A percentile compares a stretch with the other conserved stretches of the same genome.
These are phyloP conservation scores for Oryza glumipatula DNA, from an alignment of 176 grass and related monocot genomes.

Conservation along the genomic window DNA sequence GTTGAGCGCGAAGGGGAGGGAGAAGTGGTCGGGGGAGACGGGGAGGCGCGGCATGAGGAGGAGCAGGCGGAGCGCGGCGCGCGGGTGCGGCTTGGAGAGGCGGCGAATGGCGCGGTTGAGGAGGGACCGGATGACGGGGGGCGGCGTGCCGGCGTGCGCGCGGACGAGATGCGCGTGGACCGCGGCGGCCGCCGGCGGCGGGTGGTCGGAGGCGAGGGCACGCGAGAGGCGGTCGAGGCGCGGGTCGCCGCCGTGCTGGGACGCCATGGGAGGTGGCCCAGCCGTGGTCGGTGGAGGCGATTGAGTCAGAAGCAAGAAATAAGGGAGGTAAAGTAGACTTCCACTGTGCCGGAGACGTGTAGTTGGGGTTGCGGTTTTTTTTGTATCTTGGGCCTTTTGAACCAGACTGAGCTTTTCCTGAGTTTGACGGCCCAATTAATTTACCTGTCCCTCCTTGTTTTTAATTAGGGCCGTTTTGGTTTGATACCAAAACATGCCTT, in stretches of 20 bases:
- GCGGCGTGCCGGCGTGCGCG: constrained; percentile 19
- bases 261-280: constrained; percentile 10
- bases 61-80: constrained; percentile 49
- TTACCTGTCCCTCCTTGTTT: background rate
- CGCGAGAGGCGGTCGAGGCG: constrained; percentile 29
- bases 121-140: constrained; percentile 29
- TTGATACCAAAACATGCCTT: no score
- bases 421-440: background rate
- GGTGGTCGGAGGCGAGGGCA: constrained; percentile 43
- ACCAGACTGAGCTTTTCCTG: background rate
- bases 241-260: constrained; percentile 11
- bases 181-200: constrained; percentile 32
- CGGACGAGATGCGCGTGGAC: constrained; percentile 60
- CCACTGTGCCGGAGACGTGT: background rate
- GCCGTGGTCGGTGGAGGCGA: background rate
- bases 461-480: no score
- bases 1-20: constrained; percentile 77
- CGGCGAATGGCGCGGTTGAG: constrained; percentile 53
- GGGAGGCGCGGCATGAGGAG: constrained; percentile 60
- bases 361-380: background rate
- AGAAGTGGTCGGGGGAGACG: constrained; percentile 58
- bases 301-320: no score
- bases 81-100: constrained; percentile 53
- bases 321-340: background rate
- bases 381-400: background rate